These are phyloP conservation scores for Schizophyllum amplum DNA, from an alignment of 1,284 basidiomycete species.

Conservation along the genomic window DNA sequence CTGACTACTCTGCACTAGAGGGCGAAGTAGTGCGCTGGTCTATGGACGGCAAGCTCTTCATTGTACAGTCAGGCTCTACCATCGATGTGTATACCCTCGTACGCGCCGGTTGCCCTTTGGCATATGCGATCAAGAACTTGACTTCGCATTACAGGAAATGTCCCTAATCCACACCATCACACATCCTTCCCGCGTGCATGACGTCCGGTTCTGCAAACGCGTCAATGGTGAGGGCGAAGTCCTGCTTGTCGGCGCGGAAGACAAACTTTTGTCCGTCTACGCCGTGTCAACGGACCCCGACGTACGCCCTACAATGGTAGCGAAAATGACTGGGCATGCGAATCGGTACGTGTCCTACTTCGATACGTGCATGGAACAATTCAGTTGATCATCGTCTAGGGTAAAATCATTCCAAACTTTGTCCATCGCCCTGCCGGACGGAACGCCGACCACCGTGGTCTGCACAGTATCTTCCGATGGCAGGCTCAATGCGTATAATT, in stretches of 20 bases:
- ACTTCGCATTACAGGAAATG: conserved; percentile 48
- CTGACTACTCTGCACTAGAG: conserved; percentile 38
- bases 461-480: conserved; percentile 82
- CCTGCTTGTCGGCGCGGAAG: conserved; percentile 78
- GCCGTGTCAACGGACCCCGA: conserved; percentile 35
- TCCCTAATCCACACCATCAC: conserved; percentile 58
- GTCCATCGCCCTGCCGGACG: conserved; percentile 40
- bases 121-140: not conserved
- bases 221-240: conserved; percentile 50
- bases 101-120: conserved; percentile 20
- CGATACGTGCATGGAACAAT: conserved; percentile 15
- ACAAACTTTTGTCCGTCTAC: conserved; percentile 77
- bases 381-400: conserved; percentile 26
- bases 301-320: conserved; percentile 42
- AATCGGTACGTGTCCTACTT: conserved; percentile 50
- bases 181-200: conserved; percentile 76
- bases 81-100: conserved; percentile 80
- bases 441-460: conserved; percentile 50
- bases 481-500: conserved; percentile 72
- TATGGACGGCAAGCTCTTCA: conserved; percentile 64
- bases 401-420: conserved; percentile 68
- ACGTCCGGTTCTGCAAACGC: conserved; percentile 62
- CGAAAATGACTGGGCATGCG: conserved; percentile 59
- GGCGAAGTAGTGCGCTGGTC: conserved; percentile 87
- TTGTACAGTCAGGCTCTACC: conserved; percentile 69